Base-by-base conservation (phyloP, 345 rosid genomes). In the Zanthoxylum bungeanum region DNA sequence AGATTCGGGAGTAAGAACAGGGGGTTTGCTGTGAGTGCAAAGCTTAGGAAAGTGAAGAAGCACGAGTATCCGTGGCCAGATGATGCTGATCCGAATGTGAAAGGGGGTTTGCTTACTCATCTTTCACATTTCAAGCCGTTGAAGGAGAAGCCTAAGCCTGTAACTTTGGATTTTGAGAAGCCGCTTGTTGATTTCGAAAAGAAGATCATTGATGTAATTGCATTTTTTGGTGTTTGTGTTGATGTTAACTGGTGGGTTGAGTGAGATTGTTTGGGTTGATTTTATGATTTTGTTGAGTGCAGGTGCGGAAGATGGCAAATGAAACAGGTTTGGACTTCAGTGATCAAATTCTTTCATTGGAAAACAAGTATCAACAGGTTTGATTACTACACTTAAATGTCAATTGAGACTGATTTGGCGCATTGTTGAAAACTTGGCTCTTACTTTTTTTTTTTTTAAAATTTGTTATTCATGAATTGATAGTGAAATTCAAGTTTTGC, bases 221-320 rank as follows among this genome's bases (percentile, higher is more conserved):
- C 30, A n/a, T 37, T 28, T 14, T 58, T 71, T 51, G 42, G 7
- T 67, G 34, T 19, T 30, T 3, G 24, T 19, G 39, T 24, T 24
- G 24, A 58, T 51, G 42, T 66, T 52, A 28, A n/a, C 47, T 60
- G 58, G 52, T 73, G 58, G 17, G 30, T 57, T 31, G 22, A 33
- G 42, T 56, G 66, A 5, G 25, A 21, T 47, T 34, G 19, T 31
- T 30, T 63, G 21, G 30, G 39, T 68, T 12, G 36, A 22, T 72
- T 5, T 75, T 56, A 64, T 66, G 58, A 62, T 66, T 44, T 73
- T 78, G 47, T 74, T 64, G 59, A 40, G 2, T 83, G 84, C 85
- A 94, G 98, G 97, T 94, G 80, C 79, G 87, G 86, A 92, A 87
- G 88, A 92, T 92, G 98, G 98, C 97, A 27, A 75, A 82, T 52